Evolutionary conservation across 192 early-diverging fungal genomes (phyloP), one percentile per base, ranked within the genome.

Genomic region (Backusella westeae): DNA sequence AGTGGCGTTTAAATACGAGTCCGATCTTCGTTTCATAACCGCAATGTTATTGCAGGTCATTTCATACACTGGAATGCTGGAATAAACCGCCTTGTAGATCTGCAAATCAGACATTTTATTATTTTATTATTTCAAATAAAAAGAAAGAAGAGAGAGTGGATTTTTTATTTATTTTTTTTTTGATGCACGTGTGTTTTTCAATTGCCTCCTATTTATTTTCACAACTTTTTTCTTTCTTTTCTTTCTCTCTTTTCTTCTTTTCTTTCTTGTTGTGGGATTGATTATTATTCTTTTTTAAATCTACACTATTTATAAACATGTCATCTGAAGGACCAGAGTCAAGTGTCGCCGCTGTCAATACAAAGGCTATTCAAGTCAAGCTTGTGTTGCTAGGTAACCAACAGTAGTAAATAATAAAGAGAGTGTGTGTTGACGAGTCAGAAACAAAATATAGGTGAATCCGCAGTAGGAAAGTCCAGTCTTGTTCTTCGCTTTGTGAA

Each of bases 381-480:
- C 91, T 99, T n/a, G 97, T 99, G 12, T 88, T 99, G 41, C 90
- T 99, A 71, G 93, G 93, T 85, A 81, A 36, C 76, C 72, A 53
- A 29, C 4, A 19, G 5, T 42, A 36, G 6, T 19, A 49, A 7
- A 69, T 17, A 15, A 4, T 19, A 29, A 46, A 41, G 6, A 44
- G 42, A 4, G 42, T 19, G 14, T 19, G 15, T 49, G 9, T 10
- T 32, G n/a, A 72, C 23, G 26, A 36, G 32, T 32, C 32, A 32
- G 17, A 41, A 23, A 17, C 9, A 36, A 39, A 59, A 12, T 34
- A 35, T 78, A 92, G 92, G 92, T 39, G 92, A 94, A 80, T 95
- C 97, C n/a, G 97, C 97, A 72, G 98, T 99, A 52, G 98, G 98
- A 75, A 99, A 99, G 82, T 97, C 95, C 21, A 96, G 94, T 86